Evolutionary conservation across 495 filamentous ascomycete genomes (phyloP).

Genomic region (Trichoderma orchidacearum): DNA sequence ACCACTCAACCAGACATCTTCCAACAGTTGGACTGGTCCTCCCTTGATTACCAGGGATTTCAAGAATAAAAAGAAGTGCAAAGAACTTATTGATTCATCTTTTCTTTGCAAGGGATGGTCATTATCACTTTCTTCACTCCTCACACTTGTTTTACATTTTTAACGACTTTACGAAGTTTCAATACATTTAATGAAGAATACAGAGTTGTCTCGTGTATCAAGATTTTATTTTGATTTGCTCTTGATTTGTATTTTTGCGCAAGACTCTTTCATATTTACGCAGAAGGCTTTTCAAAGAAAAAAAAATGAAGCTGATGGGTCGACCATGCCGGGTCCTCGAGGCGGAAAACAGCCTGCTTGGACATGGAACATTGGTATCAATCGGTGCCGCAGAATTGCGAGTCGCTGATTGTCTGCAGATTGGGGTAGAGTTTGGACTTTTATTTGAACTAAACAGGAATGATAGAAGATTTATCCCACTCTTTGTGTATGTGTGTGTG

Average conservation of each 20-base stretch:
- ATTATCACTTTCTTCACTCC: not conserved
- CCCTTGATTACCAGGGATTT: not conserved
- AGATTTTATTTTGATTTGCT: conserved; percentile 8
- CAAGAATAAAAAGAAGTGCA: not conserved
- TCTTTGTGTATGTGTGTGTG: not conserved
- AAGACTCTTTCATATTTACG: not conserved
- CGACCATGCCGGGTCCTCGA: not conserved
- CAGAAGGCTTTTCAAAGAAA: not conserved
- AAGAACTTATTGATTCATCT: not conserved
- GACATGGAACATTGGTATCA: not conserved
- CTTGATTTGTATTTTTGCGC: conserved; percentile 3
- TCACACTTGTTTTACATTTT: not conserved
- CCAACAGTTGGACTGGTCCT: not conserved
- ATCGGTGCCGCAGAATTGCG: not conserved
- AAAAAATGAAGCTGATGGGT: not conserved
- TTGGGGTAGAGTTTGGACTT: not conserved
- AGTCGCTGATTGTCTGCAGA: not conserved
- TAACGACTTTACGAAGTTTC: not conserved
- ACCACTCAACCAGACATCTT: conserved; percentile 3
- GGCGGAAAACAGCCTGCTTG: not conserved
- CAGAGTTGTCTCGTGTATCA: not conserved
- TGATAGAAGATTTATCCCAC: not conserved
- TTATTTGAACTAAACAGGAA: not conserved
- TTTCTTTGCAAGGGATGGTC: too few species aligned
- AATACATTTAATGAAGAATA: not conserved